Evolutionary conservation across 1,284 basidiomycete species (phyloP), one percentile per base, ranked within the genome.

Genomic region (Microstroma glucosiphilum): DNA sequence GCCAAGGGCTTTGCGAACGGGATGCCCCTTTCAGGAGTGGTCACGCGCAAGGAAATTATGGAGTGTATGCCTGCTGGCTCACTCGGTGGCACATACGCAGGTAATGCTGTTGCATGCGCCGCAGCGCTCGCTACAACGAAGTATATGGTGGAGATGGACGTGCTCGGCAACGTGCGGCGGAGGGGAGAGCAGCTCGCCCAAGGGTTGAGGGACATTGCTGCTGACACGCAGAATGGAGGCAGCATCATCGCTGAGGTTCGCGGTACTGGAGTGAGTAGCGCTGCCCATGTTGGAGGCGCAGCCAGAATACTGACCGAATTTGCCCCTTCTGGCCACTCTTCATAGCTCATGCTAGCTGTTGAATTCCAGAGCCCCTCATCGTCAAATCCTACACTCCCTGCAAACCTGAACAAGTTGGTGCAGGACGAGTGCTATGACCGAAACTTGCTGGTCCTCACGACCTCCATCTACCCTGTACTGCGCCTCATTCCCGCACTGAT

Each of bases 1-100:
- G 93, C 94, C 54, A 97, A 97, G 86, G 92, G 92, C 17, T 83
- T 96, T 21, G 92, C 91, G 42, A 93, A 93, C 76, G 92, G 92
- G 13, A 96, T 94, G 85, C 93, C 93, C 1, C 83, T 97, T 64
- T 92, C 89, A 60, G 91, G 87, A 26, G 85, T 96, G 49, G 85
- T 91, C 59, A 88, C 88, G 68, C 83, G 87, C 60, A 90, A 86
- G 81, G 89, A 91, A 69, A 76, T 94, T 60, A 91, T 90, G 62
- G 89, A 90, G 78, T 86, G 83, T 71, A 83, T 93, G 66, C 85
- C 84, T 74, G 86, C 89, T 6, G 92, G 91, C 13, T 86, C 86
- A n/a, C 87, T 94, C 85, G 89, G 88, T 25, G 75, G 75, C 12
- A 77, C 75, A 7, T 77, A 77, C 49, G 70, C 75, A 2, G 75